phyloP scores from a whole-genome alignment of 1,284 basidiomycete species.

The Leccinum angustisporum region DNA sequence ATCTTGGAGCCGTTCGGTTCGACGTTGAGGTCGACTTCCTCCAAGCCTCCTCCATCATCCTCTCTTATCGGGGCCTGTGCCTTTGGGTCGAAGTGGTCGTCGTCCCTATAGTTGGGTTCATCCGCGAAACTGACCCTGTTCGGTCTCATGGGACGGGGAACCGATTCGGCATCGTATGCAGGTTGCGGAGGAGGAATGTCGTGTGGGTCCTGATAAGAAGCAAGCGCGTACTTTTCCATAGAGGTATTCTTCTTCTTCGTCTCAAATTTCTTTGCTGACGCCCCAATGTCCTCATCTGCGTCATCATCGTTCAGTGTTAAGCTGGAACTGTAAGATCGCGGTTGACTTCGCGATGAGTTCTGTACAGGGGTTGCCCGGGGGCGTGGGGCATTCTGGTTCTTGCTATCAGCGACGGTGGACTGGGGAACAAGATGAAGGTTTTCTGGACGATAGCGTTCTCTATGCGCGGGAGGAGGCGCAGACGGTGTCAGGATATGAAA shows the following conservation, averaged over 20 bases:
- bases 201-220: slow-evolving; percentile 59
- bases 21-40: no score
- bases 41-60: no score
- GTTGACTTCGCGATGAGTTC: background rate
- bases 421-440: slow-evolving; percentile 13
- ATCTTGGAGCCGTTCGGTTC: no score
- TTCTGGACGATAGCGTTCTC: slow-evolving; percentile 3
- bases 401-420: slow-evolving; percentile 11
- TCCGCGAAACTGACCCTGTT: no score
- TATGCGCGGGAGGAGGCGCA: slow-evolving; percentile 6
- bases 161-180: slow-evolving; percentile 6
- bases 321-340: slow-evolving; percentile 31
- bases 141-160: no score
- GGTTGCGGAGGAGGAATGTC: slow-evolving; percentile 53
- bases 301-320: slow-evolving; percentile 32
- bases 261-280: slow-evolving; percentile 18
- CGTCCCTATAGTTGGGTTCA: no score
- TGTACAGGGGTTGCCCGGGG: slow-evolving; percentile 20
- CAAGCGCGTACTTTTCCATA: slow-evolving; percentile 45
- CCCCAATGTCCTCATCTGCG: slow-evolving; percentile 24
- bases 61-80: no score
- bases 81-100: no score
- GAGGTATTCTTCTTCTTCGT: slow-evolving; percentile 4
- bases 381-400: slow-evolving; percentile 10
- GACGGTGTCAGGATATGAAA: slow-evolving; percentile 12